Conservation (phyloP, 169 alveolate genomes). For the Cyclospora cayetanensis region DNA sequence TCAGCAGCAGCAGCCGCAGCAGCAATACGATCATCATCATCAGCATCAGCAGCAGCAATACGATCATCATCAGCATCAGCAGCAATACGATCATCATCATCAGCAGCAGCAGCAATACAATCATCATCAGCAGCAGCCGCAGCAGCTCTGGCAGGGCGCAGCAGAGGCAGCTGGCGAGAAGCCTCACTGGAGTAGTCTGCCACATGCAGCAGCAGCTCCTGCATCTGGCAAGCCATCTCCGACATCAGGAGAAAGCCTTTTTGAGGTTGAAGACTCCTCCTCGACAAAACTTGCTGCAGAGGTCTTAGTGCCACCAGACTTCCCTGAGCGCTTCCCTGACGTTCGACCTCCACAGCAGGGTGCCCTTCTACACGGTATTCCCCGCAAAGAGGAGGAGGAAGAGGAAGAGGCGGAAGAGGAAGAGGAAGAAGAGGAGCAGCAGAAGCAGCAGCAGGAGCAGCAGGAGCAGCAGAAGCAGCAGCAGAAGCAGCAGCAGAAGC, state of each 20-base stretch:
- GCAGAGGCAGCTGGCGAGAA: conserved; percentile 12
- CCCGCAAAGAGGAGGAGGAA: no score
- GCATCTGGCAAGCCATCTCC: not conserved
- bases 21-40: not conserved
- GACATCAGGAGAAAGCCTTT: conserved; percentile 3
- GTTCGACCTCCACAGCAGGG: no score
- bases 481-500: conserved; percentile 8
- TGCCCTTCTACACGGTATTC: no score
- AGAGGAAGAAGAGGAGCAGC: conserved; percentile 21
- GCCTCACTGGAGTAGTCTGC: no score
- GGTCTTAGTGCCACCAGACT: conserved; percentile 63
- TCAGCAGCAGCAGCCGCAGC: no score
- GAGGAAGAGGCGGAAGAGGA: no score
- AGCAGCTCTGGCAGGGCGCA: conserved; percentile 57
- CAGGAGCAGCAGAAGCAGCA: not conserved
- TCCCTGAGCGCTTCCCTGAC: conserved; percentile 49
- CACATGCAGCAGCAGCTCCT: not conserved
- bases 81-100: not conserved
- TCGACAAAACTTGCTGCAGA: no score
- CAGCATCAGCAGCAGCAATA: conserved; percentile 51
- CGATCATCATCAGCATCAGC: conserved; percentile 22
- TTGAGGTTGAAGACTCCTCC: no score
- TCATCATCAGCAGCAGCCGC: conserved; percentile 45
- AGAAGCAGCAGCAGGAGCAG: not conserved
- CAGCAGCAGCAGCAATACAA: conserved; percentile 39